Evolutionary conservation across 2,329 filamentous ascomycete species (phyloP).

Genomic region (Fusarium verrucosum): DNA sequence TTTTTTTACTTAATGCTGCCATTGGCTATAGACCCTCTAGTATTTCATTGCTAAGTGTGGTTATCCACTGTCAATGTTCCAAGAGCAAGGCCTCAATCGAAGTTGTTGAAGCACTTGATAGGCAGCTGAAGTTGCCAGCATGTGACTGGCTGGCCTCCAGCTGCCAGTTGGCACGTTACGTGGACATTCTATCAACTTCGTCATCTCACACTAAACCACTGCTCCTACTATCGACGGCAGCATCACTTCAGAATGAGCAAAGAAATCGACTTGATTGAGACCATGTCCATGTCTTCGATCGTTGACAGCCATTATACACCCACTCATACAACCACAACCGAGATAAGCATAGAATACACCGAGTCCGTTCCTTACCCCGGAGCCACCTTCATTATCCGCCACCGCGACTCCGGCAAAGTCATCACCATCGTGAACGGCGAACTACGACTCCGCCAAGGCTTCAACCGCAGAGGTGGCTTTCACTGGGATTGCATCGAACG

Average conservation of each 20-base stretch:
- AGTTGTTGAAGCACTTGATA: not conserved
- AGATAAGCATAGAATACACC: not conserved
- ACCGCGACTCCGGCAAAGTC: conserved; percentile 36
- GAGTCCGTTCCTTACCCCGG: conserved; percentile 41
- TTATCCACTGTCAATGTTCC: too few species aligned
- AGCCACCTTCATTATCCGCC: conserved; percentile 47
- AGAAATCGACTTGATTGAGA: conserved; percentile 28
- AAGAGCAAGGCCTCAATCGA: too few species aligned
- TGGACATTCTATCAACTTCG: not conserved
- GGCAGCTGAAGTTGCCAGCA: not conserved
- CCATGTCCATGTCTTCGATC: conserved; percentile 36
- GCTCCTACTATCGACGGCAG: not conserved
- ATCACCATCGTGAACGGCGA: conserved; percentile 47
- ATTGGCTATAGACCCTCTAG: not conserved
- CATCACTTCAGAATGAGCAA: conserved; percentile 16
- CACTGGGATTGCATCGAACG: conserved; percentile 53
- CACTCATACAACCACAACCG: conserved; percentile 23
- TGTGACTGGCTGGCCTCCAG: conserved; percentile 1
- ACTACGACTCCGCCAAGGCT: conserved; percentile 36
- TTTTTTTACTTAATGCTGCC: not conserved
- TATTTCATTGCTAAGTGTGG: not conserved
- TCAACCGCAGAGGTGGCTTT: conserved; percentile 35
- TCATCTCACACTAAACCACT: not conserved
- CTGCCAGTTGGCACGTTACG: not conserved
- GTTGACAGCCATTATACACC: conserved; percentile 28